Evolutionary conservation across 495 filamentous ascomycete genomes (phyloP).

Genomic region (Penicillium herquei): DNA sequence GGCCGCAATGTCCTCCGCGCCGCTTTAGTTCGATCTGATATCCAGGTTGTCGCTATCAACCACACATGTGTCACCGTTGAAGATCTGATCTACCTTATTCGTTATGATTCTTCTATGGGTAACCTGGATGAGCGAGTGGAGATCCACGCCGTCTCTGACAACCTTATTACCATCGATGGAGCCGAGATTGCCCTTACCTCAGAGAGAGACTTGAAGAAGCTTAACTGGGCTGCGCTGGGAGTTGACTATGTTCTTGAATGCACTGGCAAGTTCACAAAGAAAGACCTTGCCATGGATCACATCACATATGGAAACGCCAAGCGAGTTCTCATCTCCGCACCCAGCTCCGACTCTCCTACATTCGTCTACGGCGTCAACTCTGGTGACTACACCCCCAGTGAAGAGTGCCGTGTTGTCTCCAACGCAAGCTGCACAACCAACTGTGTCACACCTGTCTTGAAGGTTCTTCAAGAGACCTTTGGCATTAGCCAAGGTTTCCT

Average conservation of each 20-base stretch:
- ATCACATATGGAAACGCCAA: constrained; percentile 31
- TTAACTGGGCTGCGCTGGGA: constrained; percentile 31
- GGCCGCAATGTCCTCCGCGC: constrained; percentile 38
- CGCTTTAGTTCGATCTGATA: constrained; percentile 29
- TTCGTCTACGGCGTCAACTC: constrained; percentile 38
- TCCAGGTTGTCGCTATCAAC: constrained; percentile 37
- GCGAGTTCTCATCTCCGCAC: constrained; percentile 36
- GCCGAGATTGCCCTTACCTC: constrained; percentile 31
- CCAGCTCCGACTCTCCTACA: constrained; percentile 34
- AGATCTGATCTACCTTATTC: constrained; percentile 39
- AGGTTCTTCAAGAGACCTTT: constrained; percentile 31
- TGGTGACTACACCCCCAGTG: constrained; percentile 23
- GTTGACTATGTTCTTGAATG: constrained; percentile 38
- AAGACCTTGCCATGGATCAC: constrained; percentile 30
- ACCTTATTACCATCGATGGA: constrained; percentile 25
- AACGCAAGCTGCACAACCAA: constrained; percentile 40
- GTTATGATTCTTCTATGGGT: constrained; percentile 38
- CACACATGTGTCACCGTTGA: constrained; percentile 33
- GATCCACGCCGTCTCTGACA: constrained; percentile 29
- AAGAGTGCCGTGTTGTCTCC: constrained; percentile 28
- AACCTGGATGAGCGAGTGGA: constrained; percentile 24
- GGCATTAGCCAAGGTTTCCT: constrained; percentile 33
- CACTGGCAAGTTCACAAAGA: constrained; percentile 39
- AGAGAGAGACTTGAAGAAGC: constrained; percentile 33
- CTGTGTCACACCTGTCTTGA: constrained; percentile 35